A percentile compares a stretch with the other conserved stretches of the same genome.
Evolutionary conservation across 176 grass and related monocot genomes (phyloP).

Genomic region (Oryza officinalis): DNA sequence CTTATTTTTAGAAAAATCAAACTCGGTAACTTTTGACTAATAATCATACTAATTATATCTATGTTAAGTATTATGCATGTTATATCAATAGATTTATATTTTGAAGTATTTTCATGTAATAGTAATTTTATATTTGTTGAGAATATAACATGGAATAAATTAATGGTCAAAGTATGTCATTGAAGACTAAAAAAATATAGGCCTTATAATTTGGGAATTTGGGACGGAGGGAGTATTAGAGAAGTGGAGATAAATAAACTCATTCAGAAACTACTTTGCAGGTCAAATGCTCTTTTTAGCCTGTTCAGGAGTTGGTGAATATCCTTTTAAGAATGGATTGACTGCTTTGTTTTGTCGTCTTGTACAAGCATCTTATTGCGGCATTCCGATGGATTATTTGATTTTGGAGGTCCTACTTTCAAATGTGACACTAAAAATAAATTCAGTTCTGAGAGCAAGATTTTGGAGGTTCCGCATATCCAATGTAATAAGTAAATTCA

Average conservation of each 20-base stretch:
- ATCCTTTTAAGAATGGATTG: slow-evolving; percentile 28
- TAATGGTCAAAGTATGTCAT: too few relatives aligned
- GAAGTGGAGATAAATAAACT: neutral
- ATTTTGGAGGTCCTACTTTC: neutral
- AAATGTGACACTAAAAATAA: slow-evolving; percentile 5
- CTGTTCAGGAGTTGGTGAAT: slow-evolving; percentile 12
- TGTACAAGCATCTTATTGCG: slow-evolving; percentile 36
- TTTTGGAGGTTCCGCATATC: neutral
- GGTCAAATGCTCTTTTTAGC: slow-evolving; percentile 9
- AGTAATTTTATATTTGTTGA: too few relatives aligned
- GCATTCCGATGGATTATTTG: slow-evolving; percentile 21
- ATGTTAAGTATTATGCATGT: too few relatives aligned
- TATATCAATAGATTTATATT: too few relatives aligned
- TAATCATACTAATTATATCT: too few relatives aligned
- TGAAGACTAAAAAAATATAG: too few relatives aligned
- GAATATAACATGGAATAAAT: too few relatives aligned
- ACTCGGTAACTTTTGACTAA: too few relatives aligned
- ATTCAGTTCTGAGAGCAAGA: neutral
- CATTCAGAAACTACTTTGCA: slow-evolving; percentile 9
- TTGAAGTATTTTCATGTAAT: too few relatives aligned
- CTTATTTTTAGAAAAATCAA: too few relatives aligned
- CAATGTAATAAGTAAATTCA: slow-evolving; percentile 5
- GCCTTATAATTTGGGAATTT: too few relatives aligned
- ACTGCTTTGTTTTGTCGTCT: neutral
- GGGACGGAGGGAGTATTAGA: too few relatives aligned